phyloP scores from a whole-genome alignment of 1,284 basidiomycete species.

The Ganoderma meredithae region DNA sequence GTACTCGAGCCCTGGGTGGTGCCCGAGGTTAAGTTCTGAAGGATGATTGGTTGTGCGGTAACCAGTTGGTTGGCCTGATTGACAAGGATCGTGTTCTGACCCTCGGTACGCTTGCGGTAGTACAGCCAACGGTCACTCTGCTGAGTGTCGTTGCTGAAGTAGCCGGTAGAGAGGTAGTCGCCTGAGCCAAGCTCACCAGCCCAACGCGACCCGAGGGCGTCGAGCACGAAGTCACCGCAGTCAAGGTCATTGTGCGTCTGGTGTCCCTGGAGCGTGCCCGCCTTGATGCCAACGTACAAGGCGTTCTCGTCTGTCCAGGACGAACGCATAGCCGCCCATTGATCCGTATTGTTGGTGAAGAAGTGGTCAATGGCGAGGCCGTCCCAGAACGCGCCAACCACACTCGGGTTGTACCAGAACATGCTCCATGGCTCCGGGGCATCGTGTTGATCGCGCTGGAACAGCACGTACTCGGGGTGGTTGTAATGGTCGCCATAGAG shows the following conservation, averaged over 20 bases:
- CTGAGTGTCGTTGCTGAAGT: conserved; percentile 80
- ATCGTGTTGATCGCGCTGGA: conserved; percentile 93
- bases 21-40: conserved; percentile 60
- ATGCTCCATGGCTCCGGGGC: conserved; percentile 91
- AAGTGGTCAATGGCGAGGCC: conserved; percentile 82
- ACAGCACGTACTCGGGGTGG: conserved; percentile 80
- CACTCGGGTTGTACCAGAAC: conserved; percentile 95
- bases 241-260: conserved; percentile 97
- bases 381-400: conserved; percentile 92
- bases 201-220: conserved; percentile 95
- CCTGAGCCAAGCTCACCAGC: conserved; percentile 94
- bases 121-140: conserved; percentile 83
- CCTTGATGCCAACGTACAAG: conserved; percentile 89
- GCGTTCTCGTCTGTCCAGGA: conserved; percentile 92
- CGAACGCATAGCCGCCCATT: conserved; percentile 93
- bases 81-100: conserved; percentile 94
- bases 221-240: conserved; percentile 93
- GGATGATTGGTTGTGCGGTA: conserved; percentile 67
- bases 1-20: conserved; percentile 85
- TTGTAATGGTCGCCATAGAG: conserved; percentile 77
- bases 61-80: conserved; percentile 86
- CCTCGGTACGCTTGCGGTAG: conserved; percentile 96
- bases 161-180: conserved; percentile 77
- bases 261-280: conserved; percentile 77
- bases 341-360: conserved; percentile 75